Evolutionary conservation across 495 filamentous ascomycete species (phyloP).

Genomic region (Aspergillus carlsbadensis): DNA sequence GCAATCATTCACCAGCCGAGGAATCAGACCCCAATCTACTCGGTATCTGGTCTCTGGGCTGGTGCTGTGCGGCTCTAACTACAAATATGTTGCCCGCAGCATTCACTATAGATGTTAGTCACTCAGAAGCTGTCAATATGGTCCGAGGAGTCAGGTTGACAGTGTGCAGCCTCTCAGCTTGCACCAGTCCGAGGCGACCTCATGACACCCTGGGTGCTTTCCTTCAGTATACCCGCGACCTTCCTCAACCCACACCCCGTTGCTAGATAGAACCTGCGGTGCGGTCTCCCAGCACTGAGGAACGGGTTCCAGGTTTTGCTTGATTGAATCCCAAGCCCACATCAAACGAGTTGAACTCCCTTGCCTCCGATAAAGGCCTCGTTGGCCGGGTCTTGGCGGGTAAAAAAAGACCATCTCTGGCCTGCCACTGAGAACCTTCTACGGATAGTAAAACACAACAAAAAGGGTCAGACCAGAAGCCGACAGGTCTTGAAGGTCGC

Average conservation of each 20-base stretch:
- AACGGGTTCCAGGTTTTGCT: neutral
- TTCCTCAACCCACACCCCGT: neutral
- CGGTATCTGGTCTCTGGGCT: neutral
- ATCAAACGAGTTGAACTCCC: neutral
- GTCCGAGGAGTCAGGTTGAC: neutral
- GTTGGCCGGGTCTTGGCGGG: constrained; percentile 3
- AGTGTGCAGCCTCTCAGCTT: neutral
- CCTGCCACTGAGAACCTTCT: constrained; percentile 17
- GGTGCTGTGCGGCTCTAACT: constrained; percentile 17
- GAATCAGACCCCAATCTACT: constrained; percentile 13
- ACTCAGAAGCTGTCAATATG: neutral
- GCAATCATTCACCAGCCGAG: neutral
- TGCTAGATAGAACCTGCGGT: neutral
- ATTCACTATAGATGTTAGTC: constrained; percentile 2
- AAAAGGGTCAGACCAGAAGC: neutral
- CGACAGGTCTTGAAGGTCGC: neutral
- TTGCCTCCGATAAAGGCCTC: neutral
- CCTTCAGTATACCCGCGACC: neutral
- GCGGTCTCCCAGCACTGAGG: neutral
- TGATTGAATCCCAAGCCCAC: neutral
- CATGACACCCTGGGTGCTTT: neutral
- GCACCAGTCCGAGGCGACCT: no score
- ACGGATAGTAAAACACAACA: constrained; percentile 16
- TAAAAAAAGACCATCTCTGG: neutral
- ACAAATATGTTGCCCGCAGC: constrained; percentile 10